phyloP scores from a whole-genome alignment of 176 grass and related monocot species.

The Ensete glaucum region DNA sequence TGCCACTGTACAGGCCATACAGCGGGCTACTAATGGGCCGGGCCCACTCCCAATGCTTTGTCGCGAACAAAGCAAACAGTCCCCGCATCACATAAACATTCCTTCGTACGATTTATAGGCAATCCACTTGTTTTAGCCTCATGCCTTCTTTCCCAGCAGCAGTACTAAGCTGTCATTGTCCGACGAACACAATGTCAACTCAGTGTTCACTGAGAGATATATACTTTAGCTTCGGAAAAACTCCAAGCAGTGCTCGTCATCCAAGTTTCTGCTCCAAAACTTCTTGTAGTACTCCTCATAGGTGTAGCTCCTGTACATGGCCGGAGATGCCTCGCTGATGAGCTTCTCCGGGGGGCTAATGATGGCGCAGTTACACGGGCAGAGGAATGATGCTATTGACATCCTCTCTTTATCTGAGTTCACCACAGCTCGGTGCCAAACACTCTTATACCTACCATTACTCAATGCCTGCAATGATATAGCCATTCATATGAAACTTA shows the following conservation, averaged over 20 bases:
- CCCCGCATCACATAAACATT: no score
- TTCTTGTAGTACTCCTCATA: constrained; percentile 2
- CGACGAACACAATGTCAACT: no score
- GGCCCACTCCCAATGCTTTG: no score
- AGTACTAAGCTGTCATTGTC: no score
- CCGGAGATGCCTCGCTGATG: not conserved
- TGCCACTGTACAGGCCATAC: no score
- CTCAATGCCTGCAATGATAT: constrained; percentile 6
- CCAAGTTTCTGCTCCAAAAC: constrained; percentile 8
- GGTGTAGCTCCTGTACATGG: constrained; percentile 14
- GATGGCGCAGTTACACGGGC: not conserved
- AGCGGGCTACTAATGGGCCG: no score
- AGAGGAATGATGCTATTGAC: not conserved
- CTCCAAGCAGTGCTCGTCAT: not conserved
- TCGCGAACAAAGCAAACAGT: no score
- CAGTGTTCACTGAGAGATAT: no score
- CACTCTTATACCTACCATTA: constrained; percentile 3
- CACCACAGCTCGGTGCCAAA: not conserved
- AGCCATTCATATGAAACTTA: not conserved
- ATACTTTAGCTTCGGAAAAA: not conserved
- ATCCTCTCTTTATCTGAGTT: not conserved
- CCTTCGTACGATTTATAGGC: no score
- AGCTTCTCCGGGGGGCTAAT: constrained; percentile 9
- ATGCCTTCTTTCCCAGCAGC: no score
- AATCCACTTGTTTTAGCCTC: no score